phyloP scores from a whole-genome alignment of 306 rosid species.

The Inga oerstediana region DNA sequence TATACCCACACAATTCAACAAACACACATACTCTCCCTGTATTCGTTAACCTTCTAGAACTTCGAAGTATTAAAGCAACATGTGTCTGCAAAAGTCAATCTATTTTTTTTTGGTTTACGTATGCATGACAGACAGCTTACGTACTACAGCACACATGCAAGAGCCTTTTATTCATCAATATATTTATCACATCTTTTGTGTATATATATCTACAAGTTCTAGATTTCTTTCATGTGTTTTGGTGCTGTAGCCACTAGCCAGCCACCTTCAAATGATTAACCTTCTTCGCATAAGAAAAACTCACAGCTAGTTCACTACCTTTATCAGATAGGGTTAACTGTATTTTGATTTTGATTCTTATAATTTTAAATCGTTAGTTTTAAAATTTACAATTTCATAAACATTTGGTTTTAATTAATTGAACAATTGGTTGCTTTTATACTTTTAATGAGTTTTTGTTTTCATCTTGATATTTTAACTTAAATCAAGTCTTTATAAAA shows the following conservation, averaged over 20 bases:
- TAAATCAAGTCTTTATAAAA: too few relatives aligned
- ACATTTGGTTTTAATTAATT: too few relatives aligned
- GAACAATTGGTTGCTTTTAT: too few relatives aligned
- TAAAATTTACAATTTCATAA: too few relatives aligned
- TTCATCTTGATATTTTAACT: too few relatives aligned
- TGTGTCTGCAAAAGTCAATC: neutral
- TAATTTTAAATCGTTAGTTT: too few relatives aligned
- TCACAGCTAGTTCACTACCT: neutral
- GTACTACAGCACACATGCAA: neutral
- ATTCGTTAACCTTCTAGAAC: neutral
- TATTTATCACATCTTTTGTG: too few relatives aligned
- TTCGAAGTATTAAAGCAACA: neutral
- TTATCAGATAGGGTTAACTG: neutral
- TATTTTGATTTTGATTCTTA: too few relatives aligned
- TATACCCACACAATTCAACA: neutral
- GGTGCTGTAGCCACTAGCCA: neutral
- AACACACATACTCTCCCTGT: neutral
- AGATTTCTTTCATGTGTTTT: neutral
- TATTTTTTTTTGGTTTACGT: constrained; percentile 33
- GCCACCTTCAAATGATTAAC: constrained; percentile 5
- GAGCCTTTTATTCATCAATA: neutral
- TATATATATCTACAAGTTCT: neutral
- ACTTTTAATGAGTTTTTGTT: too few relatives aligned
- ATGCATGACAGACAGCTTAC: constrained; percentile 54
- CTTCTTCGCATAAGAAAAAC: neutral